Conservation (phyloP, 2,329 filamentous ascomycete genomes). For the Mycosphaerella sp. region DNA sequence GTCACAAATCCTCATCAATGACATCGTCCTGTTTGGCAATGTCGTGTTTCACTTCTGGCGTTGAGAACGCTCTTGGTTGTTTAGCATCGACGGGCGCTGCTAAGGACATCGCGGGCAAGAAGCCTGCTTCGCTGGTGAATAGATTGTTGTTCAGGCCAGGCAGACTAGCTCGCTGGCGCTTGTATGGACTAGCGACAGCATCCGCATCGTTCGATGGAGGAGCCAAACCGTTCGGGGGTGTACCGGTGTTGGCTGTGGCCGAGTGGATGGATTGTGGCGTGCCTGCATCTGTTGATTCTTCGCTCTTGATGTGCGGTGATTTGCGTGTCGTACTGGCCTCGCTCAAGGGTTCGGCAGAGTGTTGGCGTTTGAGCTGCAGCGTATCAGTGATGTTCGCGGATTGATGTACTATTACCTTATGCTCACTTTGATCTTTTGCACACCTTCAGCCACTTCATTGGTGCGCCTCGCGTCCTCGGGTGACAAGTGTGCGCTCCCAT, state of each 20-base stretch:
- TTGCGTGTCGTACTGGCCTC: conserved; percentile 37
- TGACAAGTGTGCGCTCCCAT: conserved; percentile 47
- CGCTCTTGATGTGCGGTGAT: conserved; percentile 36
- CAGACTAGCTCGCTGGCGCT: conserved; percentile 64
- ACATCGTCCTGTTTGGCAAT: conserved; percentile 31
- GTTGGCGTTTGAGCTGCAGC: conserved; percentile 68
- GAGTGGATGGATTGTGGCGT: conserved; percentile 36
- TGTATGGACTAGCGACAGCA: conserved; percentile 63
- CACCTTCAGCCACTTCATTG: conserved; percentile 71
- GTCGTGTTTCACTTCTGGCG: conserved; percentile 23
- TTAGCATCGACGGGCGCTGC: conserved; percentile 12
- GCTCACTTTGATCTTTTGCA: conserved; percentile 72
- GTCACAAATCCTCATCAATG: conserved; percentile 44
- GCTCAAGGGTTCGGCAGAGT: conserved; percentile 64
- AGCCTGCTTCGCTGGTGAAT: conserved; percentile 18
- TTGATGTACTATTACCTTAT: neutral
- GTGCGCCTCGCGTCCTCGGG: conserved; percentile 67
- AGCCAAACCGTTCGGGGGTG: conserved; percentile 30
- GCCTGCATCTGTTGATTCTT: conserved; percentile 39
- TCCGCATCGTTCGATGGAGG: conserved; percentile 38
- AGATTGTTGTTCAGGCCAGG: conserved; percentile 33
- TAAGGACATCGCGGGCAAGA: conserved; percentile 16
- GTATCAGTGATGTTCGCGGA: conserved; percentile 19
- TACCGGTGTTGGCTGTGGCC: conserved; percentile 29
- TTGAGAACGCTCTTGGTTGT: conserved; percentile 32